A percentile compares a stretch with the other conserved stretches of the same genome.
phyloP scores from a whole-genome alignment of 2,329 filamentous ascomycete genomes.

The Neopestalotiopsis rosae region DNA sequence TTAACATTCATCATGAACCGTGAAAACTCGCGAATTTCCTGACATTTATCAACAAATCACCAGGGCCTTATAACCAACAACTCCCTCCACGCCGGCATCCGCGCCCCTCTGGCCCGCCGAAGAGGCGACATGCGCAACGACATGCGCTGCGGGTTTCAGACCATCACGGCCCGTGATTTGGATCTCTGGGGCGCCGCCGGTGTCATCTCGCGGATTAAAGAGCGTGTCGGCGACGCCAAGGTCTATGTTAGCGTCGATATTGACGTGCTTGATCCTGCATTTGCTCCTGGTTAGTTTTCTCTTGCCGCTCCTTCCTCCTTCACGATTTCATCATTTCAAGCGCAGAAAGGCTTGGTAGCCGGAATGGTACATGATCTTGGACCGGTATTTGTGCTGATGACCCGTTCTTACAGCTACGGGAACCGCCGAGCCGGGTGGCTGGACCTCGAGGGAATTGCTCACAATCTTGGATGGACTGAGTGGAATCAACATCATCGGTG shows the following conservation, averaged over 20 bases:
- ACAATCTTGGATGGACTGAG: constrained; percentile 75
- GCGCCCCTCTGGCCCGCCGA: constrained; percentile 54
- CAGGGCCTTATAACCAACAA: constrained; percentile 58
- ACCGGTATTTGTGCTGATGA: not conserved
- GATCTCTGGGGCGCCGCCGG: constrained; percentile 72
- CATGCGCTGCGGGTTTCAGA: constrained; percentile 61
- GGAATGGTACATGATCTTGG: not conserved
- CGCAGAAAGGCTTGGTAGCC: too few relatives aligned
- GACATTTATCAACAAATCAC: constrained; percentile 17
- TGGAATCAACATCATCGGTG: constrained; percentile 74
- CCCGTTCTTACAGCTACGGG: constrained; percentile 60
- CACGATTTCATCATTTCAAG: too few relatives aligned
- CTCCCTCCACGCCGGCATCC: constrained; percentile 67
- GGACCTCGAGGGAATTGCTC: constrained; percentile 80
- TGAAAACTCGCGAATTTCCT: not conserved
- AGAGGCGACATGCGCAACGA: constrained; percentile 62
- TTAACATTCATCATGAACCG: not conserved
- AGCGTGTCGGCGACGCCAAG: constrained; percentile 54
- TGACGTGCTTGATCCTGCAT: constrained; percentile 76
- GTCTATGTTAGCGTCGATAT: constrained; percentile 81
- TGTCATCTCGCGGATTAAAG: constrained; percentile 67
- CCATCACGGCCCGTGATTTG: constrained; percentile 67
- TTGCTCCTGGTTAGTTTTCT: constrained; percentile 57
- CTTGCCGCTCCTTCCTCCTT: too few relatives aligned
- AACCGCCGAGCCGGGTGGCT: constrained; percentile 80